Base-by-base conservation (phyloP, 371 early-diverging fungal genomes). In the Apophysomyces ossiformis region DNA sequence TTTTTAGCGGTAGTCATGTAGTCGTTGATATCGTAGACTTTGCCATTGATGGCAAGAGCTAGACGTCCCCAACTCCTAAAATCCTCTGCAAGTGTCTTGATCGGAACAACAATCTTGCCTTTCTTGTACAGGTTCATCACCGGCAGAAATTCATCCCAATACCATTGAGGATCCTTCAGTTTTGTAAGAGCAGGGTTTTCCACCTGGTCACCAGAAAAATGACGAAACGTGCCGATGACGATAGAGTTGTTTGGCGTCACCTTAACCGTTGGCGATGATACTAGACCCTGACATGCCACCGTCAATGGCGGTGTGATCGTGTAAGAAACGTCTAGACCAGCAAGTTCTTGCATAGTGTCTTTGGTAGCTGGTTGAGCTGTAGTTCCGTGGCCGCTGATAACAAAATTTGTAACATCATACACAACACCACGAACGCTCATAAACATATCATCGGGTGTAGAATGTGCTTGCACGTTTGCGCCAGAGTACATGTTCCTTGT, bases 281-380 rank as follows among this genome's bases (percentile, higher is more conserved):
- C 83, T 5, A 86, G 67, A 7, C 79, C 84, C 13, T 69, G 69
- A 64, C 88, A 88, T 5, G 82, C 78, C 2, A 73, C 61, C 15
- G 75, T 88, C n/a, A 90, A 76, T 68, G 90, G 93, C 57, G 90
- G 79, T 11, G 91, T 90, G 71, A 92, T 89, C 45, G 81, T 77
- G 63, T 73, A 70, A 9, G 88, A 82, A 32, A 89, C 64, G 74
- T 91, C 91, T 50, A 71, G 44, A 43, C 91, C 91, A 2, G 87
- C 86, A 32, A 87, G 81, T 11, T 79, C 76, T 56, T 81, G 76
- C 87, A 87, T 86, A 7, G 76, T 77, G 67, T 76, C 77, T 41
- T 66, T 74, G 68, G 72, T 69, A 76, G 76, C 56, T 76, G 59
- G 60, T 63, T 76, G 63, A 35, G 66, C 69, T 16, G 69, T 60